phyloP scores from a whole-genome alignment of 2,329 filamentous ascomycete species.

The Ceratocystis smalleyi region DNA sequence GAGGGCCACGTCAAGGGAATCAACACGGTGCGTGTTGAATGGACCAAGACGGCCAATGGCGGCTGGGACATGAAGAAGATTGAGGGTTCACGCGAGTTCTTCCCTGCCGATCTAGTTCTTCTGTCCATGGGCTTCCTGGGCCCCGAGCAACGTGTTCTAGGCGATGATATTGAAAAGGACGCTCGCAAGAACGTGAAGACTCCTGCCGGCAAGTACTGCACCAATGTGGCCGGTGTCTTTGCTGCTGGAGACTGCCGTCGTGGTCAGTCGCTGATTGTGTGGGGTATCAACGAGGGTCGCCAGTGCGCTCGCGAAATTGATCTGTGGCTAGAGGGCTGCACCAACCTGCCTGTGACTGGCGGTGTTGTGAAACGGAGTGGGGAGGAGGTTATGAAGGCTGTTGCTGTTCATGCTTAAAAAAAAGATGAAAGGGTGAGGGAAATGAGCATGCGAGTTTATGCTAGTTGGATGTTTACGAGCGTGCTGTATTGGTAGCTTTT shows the following conservation, averaged over 20 bases:
- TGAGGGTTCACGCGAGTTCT: slow-evolving; percentile 85
- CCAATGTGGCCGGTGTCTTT: slow-evolving; percentile 77
- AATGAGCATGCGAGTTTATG: background rate
- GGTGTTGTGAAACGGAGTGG: slow-evolving; percentile 81
- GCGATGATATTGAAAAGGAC: slow-evolving; percentile 81
- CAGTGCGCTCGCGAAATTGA: slow-evolving; percentile 88
- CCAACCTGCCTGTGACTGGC: slow-evolving; percentile 73
- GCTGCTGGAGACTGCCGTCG: slow-evolving; percentile 90
- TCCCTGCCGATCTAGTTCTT: slow-evolving; percentile 86
- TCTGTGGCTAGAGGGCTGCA: slow-evolving; percentile 64
- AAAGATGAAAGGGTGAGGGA: background rate
- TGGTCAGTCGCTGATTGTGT: slow-evolving; percentile 90
- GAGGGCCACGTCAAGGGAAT: slow-evolving; percentile 82
- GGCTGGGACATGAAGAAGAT: slow-evolving; percentile 99
- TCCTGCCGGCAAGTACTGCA: slow-evolving; percentile 68
- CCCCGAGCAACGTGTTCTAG: slow-evolving; percentile 75
- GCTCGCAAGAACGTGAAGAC: slow-evolving; percentile 94
- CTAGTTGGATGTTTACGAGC: background rate
- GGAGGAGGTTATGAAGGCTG: slow-evolving; percentile 44
- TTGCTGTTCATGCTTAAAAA: slow-evolving; percentile 19
- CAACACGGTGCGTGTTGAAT: slow-evolving; percentile 88
- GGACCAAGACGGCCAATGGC: slow-evolving; percentile 76
- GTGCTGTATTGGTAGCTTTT: slow-evolving; percentile 1
- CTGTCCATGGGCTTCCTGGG: slow-evolving; percentile 96
- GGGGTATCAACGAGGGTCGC: slow-evolving; percentile 96